Percentiles rank a stretch among this genome's conserved stretches.
These are phyloP conservation scores for Wakefieldia striispora DNA, from an alignment of 768 basidiomycete genomes.

Conservation along the genomic window DNA sequence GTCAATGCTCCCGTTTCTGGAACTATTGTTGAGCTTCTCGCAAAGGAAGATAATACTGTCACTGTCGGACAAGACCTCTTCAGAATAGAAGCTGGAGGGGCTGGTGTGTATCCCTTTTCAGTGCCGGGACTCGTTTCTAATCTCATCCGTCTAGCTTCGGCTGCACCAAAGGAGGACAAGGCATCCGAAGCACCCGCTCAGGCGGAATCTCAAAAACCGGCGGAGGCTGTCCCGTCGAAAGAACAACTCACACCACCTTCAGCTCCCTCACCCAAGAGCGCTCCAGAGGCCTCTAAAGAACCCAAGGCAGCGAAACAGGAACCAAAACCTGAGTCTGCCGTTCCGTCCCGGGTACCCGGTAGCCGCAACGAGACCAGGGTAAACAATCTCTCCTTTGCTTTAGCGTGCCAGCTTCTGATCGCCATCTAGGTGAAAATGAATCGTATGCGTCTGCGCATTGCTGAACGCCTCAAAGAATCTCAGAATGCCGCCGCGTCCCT, in stretches of 20 bases:
- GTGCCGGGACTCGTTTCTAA: neutral
- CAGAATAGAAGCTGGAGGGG: conserved; percentile 82
- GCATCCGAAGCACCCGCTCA: conserved; percentile 25
- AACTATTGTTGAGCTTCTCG: conserved; percentile 82
- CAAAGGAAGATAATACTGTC: conserved; percentile 91
- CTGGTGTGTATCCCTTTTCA: conserved; percentile 34
- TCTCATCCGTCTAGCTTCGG: conserved; percentile 20
- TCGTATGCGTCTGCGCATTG: conserved; percentile 96
- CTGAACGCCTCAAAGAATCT: conserved; percentile 96
- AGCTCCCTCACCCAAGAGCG: conserved; percentile 35
- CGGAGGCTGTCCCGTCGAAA: conserved; percentile 44
- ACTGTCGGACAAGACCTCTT: conserved; percentile 93
- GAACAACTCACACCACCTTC: conserved; percentile 49
- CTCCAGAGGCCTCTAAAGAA: conserved; percentile 31
- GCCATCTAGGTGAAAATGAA: conserved; percentile 87
- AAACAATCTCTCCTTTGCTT: conserved; percentile 20
- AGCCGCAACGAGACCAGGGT: conserved; percentile 85
- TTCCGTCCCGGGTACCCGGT: conserved; percentile 40
- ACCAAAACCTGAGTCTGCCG: conserved; percentile 28
- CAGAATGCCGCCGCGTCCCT: conserved; percentile 96
- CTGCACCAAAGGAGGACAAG: conserved; percentile 28
- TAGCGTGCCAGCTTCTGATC: conserved; percentile 1
- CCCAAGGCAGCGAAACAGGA: conserved; percentile 38
- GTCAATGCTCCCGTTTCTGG: conserved; percentile 92
- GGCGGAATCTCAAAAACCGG: conserved; percentile 29